Evolutionary conservation across 805 yeast species (phyloP).

Genomic region (Ogataea neopini): DNA sequence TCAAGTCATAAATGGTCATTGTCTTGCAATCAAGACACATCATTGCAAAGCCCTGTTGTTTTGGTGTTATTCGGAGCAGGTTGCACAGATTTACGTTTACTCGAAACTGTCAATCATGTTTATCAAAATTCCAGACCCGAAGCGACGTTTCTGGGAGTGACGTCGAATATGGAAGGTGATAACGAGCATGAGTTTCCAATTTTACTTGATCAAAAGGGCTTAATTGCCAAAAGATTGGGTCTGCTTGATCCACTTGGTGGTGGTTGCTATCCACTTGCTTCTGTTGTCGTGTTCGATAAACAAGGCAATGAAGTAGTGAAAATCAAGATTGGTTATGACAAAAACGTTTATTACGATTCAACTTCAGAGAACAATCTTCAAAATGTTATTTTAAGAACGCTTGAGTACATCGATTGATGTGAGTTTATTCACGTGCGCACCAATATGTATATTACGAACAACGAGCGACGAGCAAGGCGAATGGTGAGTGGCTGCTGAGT

Average conservation of each 20-base stretch:
- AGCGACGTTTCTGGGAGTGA: constrained; percentile 24
- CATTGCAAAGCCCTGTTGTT: constrained; percentile 12
- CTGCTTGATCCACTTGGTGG: constrained; percentile 39
- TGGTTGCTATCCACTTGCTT: constrained; percentile 34
- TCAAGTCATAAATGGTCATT: constrained; percentile 2
- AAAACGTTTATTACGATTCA: constrained; percentile 19
- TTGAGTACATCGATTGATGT: constrained; percentile 16
- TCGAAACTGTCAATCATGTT: constrained; percentile 12
- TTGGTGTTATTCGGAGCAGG: constrained; percentile 22
- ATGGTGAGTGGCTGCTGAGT: neutral
- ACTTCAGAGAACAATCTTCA: constrained; percentile 17
- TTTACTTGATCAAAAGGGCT: constrained; percentile 30
- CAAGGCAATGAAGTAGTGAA: constrained; percentile 25
- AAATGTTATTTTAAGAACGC: constrained; percentile 16
- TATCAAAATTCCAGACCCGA: neutral
- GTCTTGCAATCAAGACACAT: constrained; percentile 3
- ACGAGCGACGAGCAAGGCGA: too few relatives aligned
- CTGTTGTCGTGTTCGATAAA: constrained; percentile 30
- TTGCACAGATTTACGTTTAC: constrained; percentile 15
- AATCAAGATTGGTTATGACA: constrained; percentile 31
- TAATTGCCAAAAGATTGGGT: constrained; percentile 24
- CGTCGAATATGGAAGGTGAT: constrained; percentile 19
- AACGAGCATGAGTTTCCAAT: constrained; percentile 29
- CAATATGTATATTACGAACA: too few relatives aligned
- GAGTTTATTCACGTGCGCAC: too few relatives aligned